Evolutionary conservation across 2,329 filamentous ascomycete species (phyloP).

Genomic region (Juglanconis sp.): DNA sequence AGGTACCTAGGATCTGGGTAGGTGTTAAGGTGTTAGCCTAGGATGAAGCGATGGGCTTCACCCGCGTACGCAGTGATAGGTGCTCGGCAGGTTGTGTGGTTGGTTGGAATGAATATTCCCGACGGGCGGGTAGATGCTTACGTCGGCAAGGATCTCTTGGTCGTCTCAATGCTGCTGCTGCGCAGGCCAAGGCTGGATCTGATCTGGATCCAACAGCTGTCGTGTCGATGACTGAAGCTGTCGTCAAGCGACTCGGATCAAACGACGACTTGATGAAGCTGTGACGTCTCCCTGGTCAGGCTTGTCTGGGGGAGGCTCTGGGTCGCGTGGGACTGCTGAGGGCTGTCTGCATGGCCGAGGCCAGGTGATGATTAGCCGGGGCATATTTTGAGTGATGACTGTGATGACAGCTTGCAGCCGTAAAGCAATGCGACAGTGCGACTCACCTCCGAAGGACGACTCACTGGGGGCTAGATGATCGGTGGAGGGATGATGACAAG

Average conservation of each 20-base stretch:
- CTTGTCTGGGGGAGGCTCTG: not conserved
- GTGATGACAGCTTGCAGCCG: constrained; percentile 8
- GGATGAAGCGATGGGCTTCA: not conserved
- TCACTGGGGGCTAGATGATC: not conserved
- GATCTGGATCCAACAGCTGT: too few species aligned
- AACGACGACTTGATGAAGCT: too few species aligned
- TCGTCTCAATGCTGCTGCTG: not conserved
- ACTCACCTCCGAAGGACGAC: constrained; percentile 17
- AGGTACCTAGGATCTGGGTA: too few species aligned
- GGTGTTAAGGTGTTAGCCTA: too few species aligned
- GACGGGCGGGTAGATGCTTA: not conserved
- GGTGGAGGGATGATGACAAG: constrained; percentile 3
- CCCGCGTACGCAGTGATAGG: too few species aligned
- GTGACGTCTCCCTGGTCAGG: not conserved
- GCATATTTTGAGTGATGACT: constrained; percentile 6
- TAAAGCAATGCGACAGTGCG: not conserved
- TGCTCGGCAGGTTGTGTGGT: too few species aligned
- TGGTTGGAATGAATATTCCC: not conserved
- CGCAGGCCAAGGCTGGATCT: too few species aligned
- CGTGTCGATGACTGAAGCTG: too few species aligned
- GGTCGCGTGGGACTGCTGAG: not conserved
- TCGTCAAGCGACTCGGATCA: too few species aligned
- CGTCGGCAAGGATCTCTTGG: not conserved
- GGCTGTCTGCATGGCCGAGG: not conserved
- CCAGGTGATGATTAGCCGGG: not conserved